Evolutionary conservation across 495 filamentous ascomycete genomes (phyloP), one percentile per base, ranked within the genome.

Genomic region (Gamarada debralockiae): DNA sequence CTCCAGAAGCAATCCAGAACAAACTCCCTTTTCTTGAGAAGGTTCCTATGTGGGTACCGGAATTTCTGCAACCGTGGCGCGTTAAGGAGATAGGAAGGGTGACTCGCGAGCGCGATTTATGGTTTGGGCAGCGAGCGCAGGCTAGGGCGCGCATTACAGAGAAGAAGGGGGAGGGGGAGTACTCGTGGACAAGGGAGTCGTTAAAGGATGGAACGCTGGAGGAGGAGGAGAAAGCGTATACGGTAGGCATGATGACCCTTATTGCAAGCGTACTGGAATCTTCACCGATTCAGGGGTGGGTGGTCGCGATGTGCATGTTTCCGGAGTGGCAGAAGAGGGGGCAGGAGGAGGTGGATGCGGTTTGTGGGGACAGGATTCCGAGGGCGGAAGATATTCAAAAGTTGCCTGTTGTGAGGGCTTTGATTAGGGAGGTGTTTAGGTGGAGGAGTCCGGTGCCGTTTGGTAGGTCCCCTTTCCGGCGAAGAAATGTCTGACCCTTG

Each of bases 271-370:
- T 69, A 0, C 69, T 71, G 6, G 58, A 64, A 14, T 63, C 55
- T 27, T 64, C 65, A 0, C 48, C 72, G 8, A 57, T 67, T 6
- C 45, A 50, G 23, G 59, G 58, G 8, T 66, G 75, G 48, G 58
- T 82, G 13, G 55, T 82, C 13, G 79, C 82, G 17, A 80, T 84
- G 77, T 69, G 73, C 53, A 73, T 76, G 53, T 79, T 78, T 59
- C 79, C 80, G 1, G 69, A 80, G 49, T 80, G 73, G 69, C 74
- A 78, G 60, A 51, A 51, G 4, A 72, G 66, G 53, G 62, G 77
- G 13, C 79, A 81, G 40, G 70, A 67, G 29, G 80, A 84, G 57
- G 57, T 85, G 0, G 79, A 84, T 61, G 48, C 57, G 6, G 75
- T 82, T 3, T 65, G 82, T 34, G 79, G 79, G 5, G 70, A 69